phyloP scores from a whole-genome alignment of 257 asterid species.

The Petunia secreta region DNA sequence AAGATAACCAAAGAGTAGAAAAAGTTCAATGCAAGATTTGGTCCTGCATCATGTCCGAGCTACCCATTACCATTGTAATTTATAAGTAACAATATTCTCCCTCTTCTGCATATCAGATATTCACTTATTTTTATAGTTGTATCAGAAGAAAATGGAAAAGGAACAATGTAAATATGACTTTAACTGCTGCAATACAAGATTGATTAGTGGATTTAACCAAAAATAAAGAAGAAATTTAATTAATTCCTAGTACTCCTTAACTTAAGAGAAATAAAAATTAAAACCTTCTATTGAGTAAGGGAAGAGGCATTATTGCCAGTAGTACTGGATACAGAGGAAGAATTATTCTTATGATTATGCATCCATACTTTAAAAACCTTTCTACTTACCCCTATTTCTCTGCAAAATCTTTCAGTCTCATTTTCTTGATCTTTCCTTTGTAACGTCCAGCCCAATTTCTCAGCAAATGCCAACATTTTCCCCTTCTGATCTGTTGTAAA shows the following conservation, averaged over 20 bases:
- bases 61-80: background rate
- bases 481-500: conserved; percentile 69
- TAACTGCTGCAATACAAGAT: background rate
- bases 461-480: conserved; percentile 72
- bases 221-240: background rate
- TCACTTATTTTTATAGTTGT: background rate
- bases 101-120: background rate
- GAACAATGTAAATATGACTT: background rate
- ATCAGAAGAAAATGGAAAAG: background rate
- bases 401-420: conserved; percentile 70
- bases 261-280: background rate
- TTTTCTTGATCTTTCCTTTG: conserved; percentile 61
- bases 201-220: conserved; percentile 20
- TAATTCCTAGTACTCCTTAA: conserved; percentile 7
- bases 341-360: conserved; percentile 68
- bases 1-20: background rate
- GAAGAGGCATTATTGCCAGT: conserved; percentile 62
- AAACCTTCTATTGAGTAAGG: conserved; percentile 48
- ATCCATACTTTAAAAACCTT: conserved; percentile 86
- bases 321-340: conserved; percentile 36
- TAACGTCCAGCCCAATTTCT: conserved; percentile 69
- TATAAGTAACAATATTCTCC: background rate
- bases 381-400: conserved; percentile 62
- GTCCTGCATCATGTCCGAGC: background rate
- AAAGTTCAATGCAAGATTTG: background rate